Evolutionary conservation across 1,284 basidiomycete genomes (phyloP), one percentile per base, ranked within the genome.

Genomic region (Xerocomus minutiporus): DNA sequence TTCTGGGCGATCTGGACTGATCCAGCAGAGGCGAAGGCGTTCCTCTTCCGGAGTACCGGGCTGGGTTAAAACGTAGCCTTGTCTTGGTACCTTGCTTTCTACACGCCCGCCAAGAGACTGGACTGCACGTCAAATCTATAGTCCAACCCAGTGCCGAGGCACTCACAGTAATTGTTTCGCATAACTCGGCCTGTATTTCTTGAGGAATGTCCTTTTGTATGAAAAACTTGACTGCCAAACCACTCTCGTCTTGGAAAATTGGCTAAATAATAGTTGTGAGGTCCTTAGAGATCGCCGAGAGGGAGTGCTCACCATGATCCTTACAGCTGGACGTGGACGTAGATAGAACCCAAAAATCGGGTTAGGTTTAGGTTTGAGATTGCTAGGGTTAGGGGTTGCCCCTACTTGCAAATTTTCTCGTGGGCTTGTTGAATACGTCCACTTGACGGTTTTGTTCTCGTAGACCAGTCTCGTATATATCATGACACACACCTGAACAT

Each of bases 191-290:
- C 59, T 86, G 83, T n/a, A 79, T 73, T 56, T 83, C 79, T 53
- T 83, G 75, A 2, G 79, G 71, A n/a, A 90, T 74, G 64, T 89
- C 86, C 61, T 86, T 87, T 63, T 88, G 86, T 34, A 90, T 79
- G 67, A 89, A 90, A 66, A 90, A 90, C 64, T 90, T 90, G 73
- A 88, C 68, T 4, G 86, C 76, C 46, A 84, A 65, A 39, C 82
- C 81, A 60, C 75, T 79, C 53, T 64, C 69, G 61, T 86, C 84
- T 66, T 85, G 82, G 54, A 89, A 88, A 56, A 88, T 82, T 47
- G 81, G 80, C 78, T 79, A 50, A 29, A 45, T n/a, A 40, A 36
- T 35, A 13, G n/a, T 53, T 23, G 38, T 52, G 48, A 54, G 41
- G 41, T 35, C 41, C 44, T 50, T 15, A 23, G 29, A 49, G 40